Evolutionary conservation across 2,329 filamentous ascomycete genomes (phyloP).

Genomic region (Aspergillus neoniger): DNA sequence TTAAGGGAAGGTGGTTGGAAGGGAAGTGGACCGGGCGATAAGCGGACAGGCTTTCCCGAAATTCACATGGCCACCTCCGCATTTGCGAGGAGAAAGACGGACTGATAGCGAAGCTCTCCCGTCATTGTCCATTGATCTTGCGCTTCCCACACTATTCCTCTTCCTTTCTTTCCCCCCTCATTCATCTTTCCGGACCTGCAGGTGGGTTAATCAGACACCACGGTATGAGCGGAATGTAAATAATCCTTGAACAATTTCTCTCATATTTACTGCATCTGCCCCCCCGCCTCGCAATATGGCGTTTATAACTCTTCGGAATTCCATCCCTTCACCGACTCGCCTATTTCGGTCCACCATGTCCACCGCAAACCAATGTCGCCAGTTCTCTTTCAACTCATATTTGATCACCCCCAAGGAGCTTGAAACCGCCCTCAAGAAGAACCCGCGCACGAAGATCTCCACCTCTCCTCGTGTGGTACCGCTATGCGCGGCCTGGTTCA

Average conservation of each 20-base stretch:
- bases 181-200: neutral
- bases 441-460: conserved; percentile 75
- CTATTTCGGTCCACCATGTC: conserved; percentile 32
- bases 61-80: conserved; percentile 11
- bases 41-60: neutral
- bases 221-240: conserved; percentile 31
- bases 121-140: neutral
- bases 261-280: conserved; percentile 3
- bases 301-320: conserved; percentile 36
- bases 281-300: conserved; percentile 33
- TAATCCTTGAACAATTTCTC: conserved; percentile 15
- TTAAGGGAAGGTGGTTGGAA: neutral
- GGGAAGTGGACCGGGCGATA: conserved; percentile 1
- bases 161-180: neutral
- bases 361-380: conserved; percentile 30
- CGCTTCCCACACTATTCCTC: conserved; percentile 1
- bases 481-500: conserved; percentile 91
- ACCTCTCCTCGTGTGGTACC: conserved; percentile 82
- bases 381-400: conserved; percentile 70
- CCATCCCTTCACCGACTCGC: conserved; percentile 26
- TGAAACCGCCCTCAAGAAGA: conserved; percentile 76
- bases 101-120: conserved; percentile 7
- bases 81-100: neutral
- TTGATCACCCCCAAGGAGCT: conserved; percentile 84
- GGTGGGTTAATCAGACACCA: conserved; percentile 11